Percentiles rank a stretch among this genome's conserved stretches.
phyloP scores from a whole-genome alignment of 495 filamentous ascomycete species.

The Xylaria acuta region DNA sequence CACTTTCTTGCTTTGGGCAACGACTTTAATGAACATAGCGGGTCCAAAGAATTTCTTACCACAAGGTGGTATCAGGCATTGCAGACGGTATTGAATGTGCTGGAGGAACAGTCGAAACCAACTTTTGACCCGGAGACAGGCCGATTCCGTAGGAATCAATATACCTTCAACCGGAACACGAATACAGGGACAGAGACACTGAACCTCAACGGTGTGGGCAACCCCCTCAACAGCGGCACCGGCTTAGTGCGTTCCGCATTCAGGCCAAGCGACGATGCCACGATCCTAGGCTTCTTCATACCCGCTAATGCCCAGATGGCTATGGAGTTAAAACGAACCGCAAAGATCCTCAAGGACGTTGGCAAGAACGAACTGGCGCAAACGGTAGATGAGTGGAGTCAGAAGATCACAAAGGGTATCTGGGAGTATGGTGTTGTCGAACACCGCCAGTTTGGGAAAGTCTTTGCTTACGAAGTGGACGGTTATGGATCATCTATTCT shows the following conservation, averaged over 20 bases:
- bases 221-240: slow-evolving; percentile 84
- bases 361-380: slow-evolving; percentile 59
- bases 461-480: slow-evolving; percentile 97
- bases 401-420: slow-evolving; percentile 75
- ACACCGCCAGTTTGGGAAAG: slow-evolving; percentile 81
- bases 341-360: slow-evolving; percentile 67
- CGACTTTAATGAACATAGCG: slow-evolving; percentile 82
- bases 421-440: slow-evolving; percentile 89
- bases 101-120: slow-evolving; percentile 77
- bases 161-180: slow-evolving; percentile 85
- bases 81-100: slow-evolving; percentile 70
- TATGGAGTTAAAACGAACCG: slow-evolving; percentile 81
- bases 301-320: slow-evolving; percentile 96
- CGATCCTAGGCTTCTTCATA: slow-evolving; percentile 93
- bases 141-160: slow-evolving; percentile 71
- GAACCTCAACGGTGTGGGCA: slow-evolving; percentile 80
- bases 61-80: slow-evolving; percentile 82
- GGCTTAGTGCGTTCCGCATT: slow-evolving; percentile 91
- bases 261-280: slow-evolving; percentile 97
- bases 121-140: slow-evolving; percentile 76
- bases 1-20: slow-evolving; percentile 87
- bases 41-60: slow-evolving; percentile 77
- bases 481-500: slow-evolving; percentile 89
- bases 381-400: slow-evolving; percentile 65
- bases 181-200: slow-evolving; percentile 89